Percentiles rank a stretch among this genome's conserved stretches.
Conservation (phyloP, 1,284 basidiomycete genomes). For the Sparassis latifolia region DNA sequence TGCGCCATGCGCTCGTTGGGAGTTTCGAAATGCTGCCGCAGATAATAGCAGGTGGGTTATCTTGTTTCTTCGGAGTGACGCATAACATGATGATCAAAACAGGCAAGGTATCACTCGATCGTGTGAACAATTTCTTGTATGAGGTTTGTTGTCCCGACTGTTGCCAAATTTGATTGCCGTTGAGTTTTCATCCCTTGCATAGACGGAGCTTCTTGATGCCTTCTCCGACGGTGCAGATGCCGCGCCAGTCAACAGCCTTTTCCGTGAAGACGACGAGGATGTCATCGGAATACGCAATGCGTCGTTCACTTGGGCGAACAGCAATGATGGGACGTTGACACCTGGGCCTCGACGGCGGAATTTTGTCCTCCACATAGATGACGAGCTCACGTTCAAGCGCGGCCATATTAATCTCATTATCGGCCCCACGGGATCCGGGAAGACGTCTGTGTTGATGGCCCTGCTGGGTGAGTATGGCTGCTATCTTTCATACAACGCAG, state of each 20-base stretch:
- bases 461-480: slow-evolving; percentile 35
- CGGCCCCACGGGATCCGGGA: slow-evolving; percentile 53
- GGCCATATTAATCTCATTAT: slow-evolving; percentile 58
- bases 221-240: no score
- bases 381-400: slow-evolving; percentile 50
- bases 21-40: slow-evolving; percentile 27
- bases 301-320: slow-evolving; percentile 35
- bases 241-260: no score
- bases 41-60: slow-evolving; percentile 24
- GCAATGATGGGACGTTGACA: slow-evolving; percentile 19
- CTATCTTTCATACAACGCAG: slow-evolving; percentile 7
- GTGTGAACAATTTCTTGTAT: slow-evolving; percentile 39
- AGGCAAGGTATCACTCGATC: slow-evolving; percentile 42
- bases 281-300: slow-evolving; percentile 36
- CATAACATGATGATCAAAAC: slow-evolving; percentile 9
- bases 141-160: slow-evolving; percentile 23
- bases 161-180: no score
- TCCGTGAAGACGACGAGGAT: slow-evolving; percentile 8
- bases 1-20: slow-evolving; percentile 26
- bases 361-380: slow-evolving; percentile 44
- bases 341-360: slow-evolving; percentile 24
- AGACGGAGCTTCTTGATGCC: not conserved
- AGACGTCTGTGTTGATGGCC: slow-evolving; percentile 48
- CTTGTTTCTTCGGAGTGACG: no score
- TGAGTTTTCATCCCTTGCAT: not conserved